Evolutionary conservation across 495 filamentous ascomycete species (phyloP), one percentile per base, ranked within the genome.

Genomic region (Xylaria cubensis): DNA sequence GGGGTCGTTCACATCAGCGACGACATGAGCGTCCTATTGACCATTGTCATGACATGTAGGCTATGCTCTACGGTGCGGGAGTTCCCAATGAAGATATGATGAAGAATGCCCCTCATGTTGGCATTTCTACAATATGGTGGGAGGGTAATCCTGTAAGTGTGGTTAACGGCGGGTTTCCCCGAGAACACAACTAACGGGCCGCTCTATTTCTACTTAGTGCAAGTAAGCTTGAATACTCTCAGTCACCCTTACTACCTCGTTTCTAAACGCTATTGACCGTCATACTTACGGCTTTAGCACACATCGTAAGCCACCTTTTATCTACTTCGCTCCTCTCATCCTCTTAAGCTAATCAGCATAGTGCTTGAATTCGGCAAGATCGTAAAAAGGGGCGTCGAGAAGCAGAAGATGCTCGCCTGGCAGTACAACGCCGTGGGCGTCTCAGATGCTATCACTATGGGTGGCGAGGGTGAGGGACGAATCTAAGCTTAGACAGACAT

Each of bases 21-120:
- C 6, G 53, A 26, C 26, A 32, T 32, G 24, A 56, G 15, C 9
- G 24, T 19, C 50, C 32, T 17, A 34, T 34, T 67, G 32, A 67
- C n/a, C 1, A 64, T 53, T 19, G n/a, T 9, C 13, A 29, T 48
- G 50, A 9, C 21, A 19, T 13, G 15, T 73, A 97, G 91, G 95
- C 95, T 72, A 99, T 99, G 96, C 87, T 98, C 3, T 98, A 96
- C 82, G 95, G 93, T 7, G 95, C 95, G 12, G 96, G 96, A 34
- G 91, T 98, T 39, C 94, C 94, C 17, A 86, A 94, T 75, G 86
- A 89, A 75, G 87, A 95, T 39, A 87, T 92, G 74, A 97, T 98
- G 94, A 93, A 94, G 79, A 96, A 88, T 67, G 91, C 90, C 65
- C 94, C 95, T 8, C 96, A 99, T 70, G 93, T 99, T 15, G 96